Conservation (phyloP, 768 basidiomycete genomes). For the Cystoderma amianthinum region DNA sequence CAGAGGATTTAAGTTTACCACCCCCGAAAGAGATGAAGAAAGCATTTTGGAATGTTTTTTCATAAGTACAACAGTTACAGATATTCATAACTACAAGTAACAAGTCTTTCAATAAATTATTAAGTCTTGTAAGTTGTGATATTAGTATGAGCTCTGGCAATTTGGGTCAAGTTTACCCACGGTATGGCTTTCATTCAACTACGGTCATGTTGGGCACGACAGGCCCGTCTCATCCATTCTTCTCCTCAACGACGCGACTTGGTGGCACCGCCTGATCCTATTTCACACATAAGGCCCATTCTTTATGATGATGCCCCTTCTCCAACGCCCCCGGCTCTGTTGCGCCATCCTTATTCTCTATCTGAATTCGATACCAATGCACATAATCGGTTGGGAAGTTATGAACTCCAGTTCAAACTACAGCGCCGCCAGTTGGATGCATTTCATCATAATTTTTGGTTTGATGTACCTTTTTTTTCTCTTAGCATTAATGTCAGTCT, state of each 20-base stretch:
- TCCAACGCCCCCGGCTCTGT: slow-evolving; percentile 22
- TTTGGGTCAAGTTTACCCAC: not conserved
- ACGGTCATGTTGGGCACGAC: not conserved
- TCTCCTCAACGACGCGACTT: slow-evolving; percentile 21
- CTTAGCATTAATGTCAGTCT: slow-evolving; percentile 2
- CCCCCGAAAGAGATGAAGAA: slow-evolving; percentile 22
- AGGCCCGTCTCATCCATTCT: slow-evolving; percentile 36
- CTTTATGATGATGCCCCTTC: slow-evolving; percentile 59
- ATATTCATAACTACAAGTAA: no score
- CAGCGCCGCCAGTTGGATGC: slow-evolving; percentile 67
- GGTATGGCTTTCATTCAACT: not conserved
- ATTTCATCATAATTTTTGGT: slow-evolving; percentile 77
- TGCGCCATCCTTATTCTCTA: slow-evolving; percentile 72
- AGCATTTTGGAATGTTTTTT: slow-evolving; percentile 23
- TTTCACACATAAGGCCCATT: slow-evolving; percentile 75
- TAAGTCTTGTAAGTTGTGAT: not conserved
- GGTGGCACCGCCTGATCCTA: slow-evolving; percentile 69
- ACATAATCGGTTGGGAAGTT: slow-evolving; percentile 23
- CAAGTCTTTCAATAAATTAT: not conserved
- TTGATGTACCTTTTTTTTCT: slow-evolving; percentile 49
- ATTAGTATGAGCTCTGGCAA: not conserved
- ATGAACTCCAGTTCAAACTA: slow-evolving; percentile 65
- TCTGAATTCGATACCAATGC: slow-evolving; percentile 48
- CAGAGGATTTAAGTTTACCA: slow-evolving; percentile 38
- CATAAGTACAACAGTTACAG: no score